Percentiles rank a stretch among this genome's conserved stretches.
phyloP scores from a whole-genome alignment of 2,329 filamentous ascomycete species.

The Nigrospora osmanthi region DNA sequence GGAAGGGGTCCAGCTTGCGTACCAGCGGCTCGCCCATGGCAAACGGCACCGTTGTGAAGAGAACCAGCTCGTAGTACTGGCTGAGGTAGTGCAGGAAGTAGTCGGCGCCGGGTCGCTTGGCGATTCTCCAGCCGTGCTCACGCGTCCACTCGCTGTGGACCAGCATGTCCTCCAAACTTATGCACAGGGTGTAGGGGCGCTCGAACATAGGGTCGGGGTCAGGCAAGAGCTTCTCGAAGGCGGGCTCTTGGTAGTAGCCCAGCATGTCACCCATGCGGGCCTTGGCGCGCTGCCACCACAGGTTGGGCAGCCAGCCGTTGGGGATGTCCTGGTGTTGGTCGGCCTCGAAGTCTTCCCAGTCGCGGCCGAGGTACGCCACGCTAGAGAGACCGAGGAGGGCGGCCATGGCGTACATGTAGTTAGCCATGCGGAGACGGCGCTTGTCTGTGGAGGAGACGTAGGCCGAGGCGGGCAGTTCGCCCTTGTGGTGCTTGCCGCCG shows the following conservation, averaged over 20 bases:
- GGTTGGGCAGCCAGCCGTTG: constrained; percentile 66
- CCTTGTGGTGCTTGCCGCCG: constrained; percentile 43
- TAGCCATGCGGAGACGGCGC: constrained; percentile 67
- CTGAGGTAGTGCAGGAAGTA: constrained; percentile 96
- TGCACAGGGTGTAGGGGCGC: constrained; percentile 84
- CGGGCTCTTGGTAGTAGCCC: constrained; percentile 91
- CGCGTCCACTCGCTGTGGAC: constrained; percentile 92
- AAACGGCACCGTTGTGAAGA: constrained; percentile 86
- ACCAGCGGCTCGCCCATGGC: constrained; percentile 81
- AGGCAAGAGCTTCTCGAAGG: constrained; percentile 87
- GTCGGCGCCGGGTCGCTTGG: constrained; percentile 90
- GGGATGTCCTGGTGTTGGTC: constrained; percentile 62
- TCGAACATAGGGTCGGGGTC: constrained; percentile 71
- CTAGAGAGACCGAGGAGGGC: constrained; percentile 36
- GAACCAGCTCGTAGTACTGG: constrained; percentile 95
- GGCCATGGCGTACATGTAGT: constrained; percentile 61
- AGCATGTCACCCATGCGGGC: constrained; percentile 69
- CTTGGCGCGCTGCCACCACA: constrained; percentile 75
- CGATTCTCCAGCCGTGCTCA: constrained; percentile 90
- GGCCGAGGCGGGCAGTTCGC: constrained; percentile 66
- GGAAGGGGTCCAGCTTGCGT: constrained; percentile 90
- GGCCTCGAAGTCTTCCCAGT: constrained; percentile 79
- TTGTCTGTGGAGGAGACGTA: constrained; percentile 90
- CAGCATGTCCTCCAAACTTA: constrained; percentile 88
- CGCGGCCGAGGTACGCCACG: constrained; percentile 71